Evolutionary conservation across 2,329 filamentous ascomycete genomes (phyloP).

Genomic region (Neopestalotiopsis clavispora): DNA sequence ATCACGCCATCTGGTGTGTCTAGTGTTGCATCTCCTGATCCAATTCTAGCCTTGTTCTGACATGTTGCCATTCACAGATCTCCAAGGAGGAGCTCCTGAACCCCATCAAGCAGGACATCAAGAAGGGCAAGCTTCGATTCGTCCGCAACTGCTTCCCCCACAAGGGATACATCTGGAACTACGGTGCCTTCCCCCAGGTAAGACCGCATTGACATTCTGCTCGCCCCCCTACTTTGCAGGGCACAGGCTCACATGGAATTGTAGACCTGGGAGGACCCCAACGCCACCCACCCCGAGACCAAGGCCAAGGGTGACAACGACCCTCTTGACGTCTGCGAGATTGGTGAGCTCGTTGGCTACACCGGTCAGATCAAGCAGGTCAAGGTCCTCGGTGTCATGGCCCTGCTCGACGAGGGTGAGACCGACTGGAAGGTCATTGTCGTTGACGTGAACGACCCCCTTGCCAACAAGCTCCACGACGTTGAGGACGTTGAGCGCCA

Average conservation of each 20-base stretch:
- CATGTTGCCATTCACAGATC: slow-evolving; percentile 64
- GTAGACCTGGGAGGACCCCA: slow-evolving; percentile 99
- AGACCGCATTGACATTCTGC: slow-evolving; percentile 35
- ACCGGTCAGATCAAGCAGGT: slow-evolving; percentile 98
- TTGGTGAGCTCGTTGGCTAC: slow-evolving; percentile 96
- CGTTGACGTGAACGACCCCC: slow-evolving; percentile 96
- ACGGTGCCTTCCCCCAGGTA: slow-evolving; percentile 98
- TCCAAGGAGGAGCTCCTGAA: slow-evolving; percentile 98
- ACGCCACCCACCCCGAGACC: slow-evolving; percentile 94
- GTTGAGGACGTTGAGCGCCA: slow-evolving; percentile 99
- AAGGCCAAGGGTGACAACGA: slow-evolving; percentile 99
- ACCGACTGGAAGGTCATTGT: slow-evolving; percentile 99
- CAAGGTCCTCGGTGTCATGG: slow-evolving; percentile 99
- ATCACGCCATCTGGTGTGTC: background rate
- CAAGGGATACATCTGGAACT: slow-evolving; percentile 99
- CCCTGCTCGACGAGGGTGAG: slow-evolving; percentile 98
- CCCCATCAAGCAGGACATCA: slow-evolving; percentile 98
- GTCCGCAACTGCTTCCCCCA: slow-evolving; percentile 99
- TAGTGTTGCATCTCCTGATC: background rate
- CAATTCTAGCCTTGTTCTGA: background rate
- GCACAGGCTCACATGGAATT: slow-evolving; percentile 21
- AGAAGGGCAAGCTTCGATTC: slow-evolving; percentile 99
- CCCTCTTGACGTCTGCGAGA: slow-evolving; percentile 98
- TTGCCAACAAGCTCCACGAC: slow-evolving; percentile 96
- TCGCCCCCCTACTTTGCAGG: slow-evolving; percentile 10